These are phyloP conservation scores for Capronia coronata DNA, from an alignment of 2,329 filamentous ascomycete species.

Conservation along the genomic window DNA sequence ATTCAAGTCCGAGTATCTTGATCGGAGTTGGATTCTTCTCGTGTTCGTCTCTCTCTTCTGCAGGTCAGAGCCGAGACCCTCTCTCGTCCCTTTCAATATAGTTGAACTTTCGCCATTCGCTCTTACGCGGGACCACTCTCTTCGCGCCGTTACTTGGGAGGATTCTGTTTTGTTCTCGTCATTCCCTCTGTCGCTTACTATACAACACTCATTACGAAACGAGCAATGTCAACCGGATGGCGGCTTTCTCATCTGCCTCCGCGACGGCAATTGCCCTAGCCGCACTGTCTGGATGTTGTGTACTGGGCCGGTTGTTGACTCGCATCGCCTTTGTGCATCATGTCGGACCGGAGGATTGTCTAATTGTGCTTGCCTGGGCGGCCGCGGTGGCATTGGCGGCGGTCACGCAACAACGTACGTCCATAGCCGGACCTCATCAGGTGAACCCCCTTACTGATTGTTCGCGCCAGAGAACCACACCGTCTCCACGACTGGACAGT, in stretches of 20 bases:
- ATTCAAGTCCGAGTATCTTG: neutral
- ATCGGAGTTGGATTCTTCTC: neutral
- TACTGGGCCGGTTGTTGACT: conserved; percentile 9
- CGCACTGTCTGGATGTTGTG: conserved; percentile 13
- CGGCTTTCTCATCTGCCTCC: conserved; percentile 5
- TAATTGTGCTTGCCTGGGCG: conserved; percentile 12
- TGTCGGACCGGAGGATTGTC: conserved; percentile 14
- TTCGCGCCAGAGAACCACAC: neutral
- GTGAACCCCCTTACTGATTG: neutral
- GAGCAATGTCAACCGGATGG: conserved; percentile 12
- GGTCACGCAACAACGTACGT: conserved; percentile 10
- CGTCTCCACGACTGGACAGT: neutral
- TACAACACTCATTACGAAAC: neutral
- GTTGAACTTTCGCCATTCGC: too few species aligned
- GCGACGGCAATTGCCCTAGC: conserved; percentile 12
- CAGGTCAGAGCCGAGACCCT: too few species aligned
- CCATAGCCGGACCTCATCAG: neutral
- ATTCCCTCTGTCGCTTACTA: neutral
- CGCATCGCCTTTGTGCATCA: conserved; percentile 16
- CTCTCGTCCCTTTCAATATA: too few species aligned
- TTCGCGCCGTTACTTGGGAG: neutral
- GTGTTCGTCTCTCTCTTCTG: neutral
- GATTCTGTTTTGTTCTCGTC: neutral
- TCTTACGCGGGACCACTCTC: neutral
- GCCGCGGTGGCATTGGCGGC: conserved; percentile 10